These are phyloP conservation scores for Scopulariopsis brevicaulis DNA, from an alignment of 2,329 filamentous ascomycete species.

Conservation along the genomic window DNA sequence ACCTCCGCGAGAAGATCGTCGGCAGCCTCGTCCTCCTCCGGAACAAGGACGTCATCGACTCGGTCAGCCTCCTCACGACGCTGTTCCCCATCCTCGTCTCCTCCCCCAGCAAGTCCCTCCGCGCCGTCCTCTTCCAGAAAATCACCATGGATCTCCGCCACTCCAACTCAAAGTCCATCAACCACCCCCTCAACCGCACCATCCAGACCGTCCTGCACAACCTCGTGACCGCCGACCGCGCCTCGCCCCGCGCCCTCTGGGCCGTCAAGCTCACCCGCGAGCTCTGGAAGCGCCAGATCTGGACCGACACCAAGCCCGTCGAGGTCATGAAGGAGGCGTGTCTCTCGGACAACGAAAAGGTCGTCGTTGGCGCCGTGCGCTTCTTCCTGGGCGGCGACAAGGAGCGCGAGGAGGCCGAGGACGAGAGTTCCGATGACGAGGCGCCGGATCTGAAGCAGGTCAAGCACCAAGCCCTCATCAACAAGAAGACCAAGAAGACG, in stretches of 20 bases:
- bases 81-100: constrained; percentile 89
- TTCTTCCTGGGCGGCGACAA: constrained; percentile 97
- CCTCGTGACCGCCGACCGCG: constrained; percentile 73
- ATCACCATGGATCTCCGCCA: constrained; percentile 85
- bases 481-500: constrained; percentile 93
- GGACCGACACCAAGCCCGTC: constrained; percentile 91
- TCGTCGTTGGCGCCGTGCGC: constrained; percentile 72
- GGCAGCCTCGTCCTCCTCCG: constrained; percentile 77
- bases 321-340: constrained; percentile 95
- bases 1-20: constrained; percentile 89
- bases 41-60: constrained; percentile 88
- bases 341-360: constrained; percentile 85
- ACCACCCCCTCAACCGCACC: constrained; percentile 86
- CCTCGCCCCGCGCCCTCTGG: constrained; percentile 84
- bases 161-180: constrained; percentile 76
- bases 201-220: constrained; percentile 93
- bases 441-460: constrained; percentile 68
- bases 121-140: constrained; percentile 73
- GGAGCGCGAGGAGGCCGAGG: constrained; percentile 84
- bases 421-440: constrained; percentile 78
- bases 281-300: constrained; percentile 92
- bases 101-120: constrained; percentile 84
- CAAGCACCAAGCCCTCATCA: constrained; percentile 78
- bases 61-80: constrained; percentile 69
- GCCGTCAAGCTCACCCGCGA: constrained; percentile 91